phyloP scores from a whole-genome alignment of 2,329 filamentous ascomycete species.

The Diaporthe citriasiana region DNA sequence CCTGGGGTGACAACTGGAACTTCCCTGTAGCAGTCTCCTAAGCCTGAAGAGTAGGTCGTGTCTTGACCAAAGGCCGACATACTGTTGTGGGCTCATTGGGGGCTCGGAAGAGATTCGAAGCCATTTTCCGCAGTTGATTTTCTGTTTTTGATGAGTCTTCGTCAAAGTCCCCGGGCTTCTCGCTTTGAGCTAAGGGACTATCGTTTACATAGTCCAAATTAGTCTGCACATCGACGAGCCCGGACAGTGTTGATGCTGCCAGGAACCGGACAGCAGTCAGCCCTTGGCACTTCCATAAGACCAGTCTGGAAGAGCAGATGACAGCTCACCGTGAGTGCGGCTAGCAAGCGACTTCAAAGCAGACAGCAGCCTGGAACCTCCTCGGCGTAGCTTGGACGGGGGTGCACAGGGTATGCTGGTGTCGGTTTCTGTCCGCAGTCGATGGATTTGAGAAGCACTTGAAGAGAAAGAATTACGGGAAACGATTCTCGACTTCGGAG shows the following conservation, averaged over 20 bases:
- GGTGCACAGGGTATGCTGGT: slow-evolving; percentile 44
- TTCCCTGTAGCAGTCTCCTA: slow-evolving; percentile 49
- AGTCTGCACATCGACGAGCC: slow-evolving; percentile 32
- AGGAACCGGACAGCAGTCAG: not conserved
- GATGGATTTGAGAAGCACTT: slow-evolving; percentile 8
- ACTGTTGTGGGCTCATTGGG: slow-evolving; percentile 60
- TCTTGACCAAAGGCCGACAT: slow-evolving; percentile 56
- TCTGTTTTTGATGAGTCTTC: not conserved
- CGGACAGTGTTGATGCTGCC: slow-evolving; percentile 38
- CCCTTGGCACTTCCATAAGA: not conserved
- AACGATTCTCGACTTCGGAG: slow-evolving; percentile 32
- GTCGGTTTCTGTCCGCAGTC: slow-evolving; percentile 7
- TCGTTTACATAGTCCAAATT: slow-evolving; percentile 24
- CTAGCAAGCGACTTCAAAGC: slow-evolving; percentile 51
- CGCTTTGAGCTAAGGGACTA: slow-evolving; percentile 38
- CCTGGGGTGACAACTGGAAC: slow-evolving; percentile 38
- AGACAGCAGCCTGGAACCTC: slow-evolving; percentile 58
- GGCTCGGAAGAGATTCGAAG: slow-evolving; percentile 55
- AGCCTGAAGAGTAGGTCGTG: slow-evolving; percentile 54
- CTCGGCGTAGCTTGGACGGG: slow-evolving; percentile 55
- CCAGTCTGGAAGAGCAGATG: too few species aligned
- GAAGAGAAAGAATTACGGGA: slow-evolving; percentile 21
- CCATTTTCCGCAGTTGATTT: slow-evolving; percentile 52
- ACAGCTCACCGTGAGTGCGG: slow-evolving; percentile 44
- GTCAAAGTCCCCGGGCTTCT: slow-evolving; percentile 35